These are phyloP conservation scores for Chytridiales sp. DNA, from an alignment of 371 early-diverging fungal genomes.

Conservation along the genomic window DNA sequence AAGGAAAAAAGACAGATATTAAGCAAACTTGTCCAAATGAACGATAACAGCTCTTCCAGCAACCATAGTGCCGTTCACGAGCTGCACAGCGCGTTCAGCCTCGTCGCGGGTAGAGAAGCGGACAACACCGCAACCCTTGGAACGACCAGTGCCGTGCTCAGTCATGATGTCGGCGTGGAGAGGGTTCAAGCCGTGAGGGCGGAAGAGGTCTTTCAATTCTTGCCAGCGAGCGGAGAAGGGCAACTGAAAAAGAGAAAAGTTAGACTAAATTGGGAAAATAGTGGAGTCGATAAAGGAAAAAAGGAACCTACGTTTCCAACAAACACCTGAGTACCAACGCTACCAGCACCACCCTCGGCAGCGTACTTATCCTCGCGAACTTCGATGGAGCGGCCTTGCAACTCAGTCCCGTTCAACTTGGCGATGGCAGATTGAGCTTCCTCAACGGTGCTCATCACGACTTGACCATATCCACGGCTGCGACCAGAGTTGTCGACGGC, in stretches of 20 bases:
- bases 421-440: constrained; percentile 45
- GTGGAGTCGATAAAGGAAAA: background rate
- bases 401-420: constrained; percentile 39
- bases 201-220: constrained; percentile 51
- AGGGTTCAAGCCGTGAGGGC: constrained; percentile 43
- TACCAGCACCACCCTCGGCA: constrained; percentile 13
- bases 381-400: constrained; percentile 44
- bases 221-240: constrained; percentile 51
- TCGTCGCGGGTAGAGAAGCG: constrained; percentile 65
- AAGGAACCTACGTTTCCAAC: constrained; percentile 45
- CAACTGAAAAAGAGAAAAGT: constrained; percentile 22
- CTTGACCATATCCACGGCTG: constrained; percentile 61
- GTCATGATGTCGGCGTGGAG: constrained; percentile 44
- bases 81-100: constrained; percentile 49
- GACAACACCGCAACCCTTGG: constrained; percentile 61
- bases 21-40: constrained; percentile 46
- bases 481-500: constrained; percentile 59
- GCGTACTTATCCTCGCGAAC: constrained; percentile 49
- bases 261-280: background rate
- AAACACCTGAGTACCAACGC: constrained; percentile 41
- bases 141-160: constrained; percentile 44
- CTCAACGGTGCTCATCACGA: constrained; percentile 43
- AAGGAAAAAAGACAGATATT: background rate
- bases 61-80: constrained; percentile 38
- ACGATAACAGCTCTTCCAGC: constrained; percentile 42